Evolutionary conservation across 2,329 filamentous ascomycete genomes (phyloP).

Genomic region (Sphaerulina vaccinii): DNA sequence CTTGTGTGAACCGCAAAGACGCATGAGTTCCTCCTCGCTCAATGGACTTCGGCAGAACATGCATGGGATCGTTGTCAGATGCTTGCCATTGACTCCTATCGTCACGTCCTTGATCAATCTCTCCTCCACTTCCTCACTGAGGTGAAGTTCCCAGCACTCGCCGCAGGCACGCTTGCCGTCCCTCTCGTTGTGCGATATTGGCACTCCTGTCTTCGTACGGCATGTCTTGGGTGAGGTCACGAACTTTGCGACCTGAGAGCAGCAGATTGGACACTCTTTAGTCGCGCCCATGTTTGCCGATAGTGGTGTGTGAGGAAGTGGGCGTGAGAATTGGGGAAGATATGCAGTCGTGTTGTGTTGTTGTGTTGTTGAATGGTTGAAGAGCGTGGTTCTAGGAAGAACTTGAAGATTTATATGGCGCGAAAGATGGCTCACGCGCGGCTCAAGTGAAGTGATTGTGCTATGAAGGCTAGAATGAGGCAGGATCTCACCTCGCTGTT

Average conservation of each 20-base stretch:
- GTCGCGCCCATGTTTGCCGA: no score
- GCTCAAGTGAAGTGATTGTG: no score
- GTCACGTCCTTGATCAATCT: background rate
- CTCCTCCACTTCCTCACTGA: slow-evolving; percentile 20
- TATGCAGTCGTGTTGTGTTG: no score
- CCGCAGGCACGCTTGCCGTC: slow-evolving; percentile 19
- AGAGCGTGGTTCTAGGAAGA: no score
- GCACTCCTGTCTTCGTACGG: background rate
- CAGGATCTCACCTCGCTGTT: no score
- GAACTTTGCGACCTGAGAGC: background rate
- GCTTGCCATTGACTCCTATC: background rate
- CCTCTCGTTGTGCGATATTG: background rate
- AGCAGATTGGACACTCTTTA: slow-evolving; percentile 15
- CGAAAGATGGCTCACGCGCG: no score
- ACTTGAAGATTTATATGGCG: no score
- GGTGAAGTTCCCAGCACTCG: slow-evolving; percentile 25
- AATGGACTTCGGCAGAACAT: slow-evolving; percentile 18
- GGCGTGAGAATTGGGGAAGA: no score
- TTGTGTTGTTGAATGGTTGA: no score
- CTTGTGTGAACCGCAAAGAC: no score
- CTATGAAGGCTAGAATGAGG: no score
- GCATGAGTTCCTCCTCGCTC: background rate
- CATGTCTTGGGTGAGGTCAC: slow-evolving; percentile 1
- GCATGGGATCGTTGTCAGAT: slow-evolving; percentile 15
- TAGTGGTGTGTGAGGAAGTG: no score